Base-by-base conservation (phyloP, 371 early-diverging fungal genomes). In the Mucor circinelloides region DNA sequence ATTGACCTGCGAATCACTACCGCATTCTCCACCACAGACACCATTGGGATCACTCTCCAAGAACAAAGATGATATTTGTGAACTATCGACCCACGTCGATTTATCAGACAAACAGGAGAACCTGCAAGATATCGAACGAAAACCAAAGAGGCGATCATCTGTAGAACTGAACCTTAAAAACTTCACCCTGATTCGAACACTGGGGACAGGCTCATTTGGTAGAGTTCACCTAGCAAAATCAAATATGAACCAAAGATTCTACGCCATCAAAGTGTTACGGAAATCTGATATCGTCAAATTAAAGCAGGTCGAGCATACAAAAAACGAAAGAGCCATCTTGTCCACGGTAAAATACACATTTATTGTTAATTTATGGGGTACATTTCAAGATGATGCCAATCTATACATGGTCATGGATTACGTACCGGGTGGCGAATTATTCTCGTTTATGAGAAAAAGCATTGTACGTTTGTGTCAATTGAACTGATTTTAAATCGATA, bases 221-320 rank as follows among this genome's bases (percentile, higher is more conserved):
- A 86, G 98, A 40, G 99, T 98, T 58, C 94, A 92, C 75, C 83
- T 98, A 48, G 83, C 91, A 56, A 87, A 88, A 71, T 89, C 85
- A 67, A 81, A 73, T 56, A 66, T 68, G 25, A 80, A 77, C 23
- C 81, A 83, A 55, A 82, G 87, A 61, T 95, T 84, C 79, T 94
- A 90, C 81, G 97, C 98, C 10, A 92, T 97, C 89, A 98, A 98
- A 77, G 94, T 95, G 32, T 78, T 98, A 65, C 93, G 91, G 71
- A 98, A 98, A 76, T 79, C 87, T 27, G 95, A 95, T 67, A 92
- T 98, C 15, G 96, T 98, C 12, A 87, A 92, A 32, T 84, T 95
- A 46, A 94, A 95, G 78, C 98, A 98, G 75, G 96, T 96, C n/a
- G 96, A 97, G 77, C 99, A 99, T 77, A 94, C 97, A 78, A 94